phyloP scores from a whole-genome alignment of 148 eudicot species.

The Heliamphora exappendiculata region DNA sequence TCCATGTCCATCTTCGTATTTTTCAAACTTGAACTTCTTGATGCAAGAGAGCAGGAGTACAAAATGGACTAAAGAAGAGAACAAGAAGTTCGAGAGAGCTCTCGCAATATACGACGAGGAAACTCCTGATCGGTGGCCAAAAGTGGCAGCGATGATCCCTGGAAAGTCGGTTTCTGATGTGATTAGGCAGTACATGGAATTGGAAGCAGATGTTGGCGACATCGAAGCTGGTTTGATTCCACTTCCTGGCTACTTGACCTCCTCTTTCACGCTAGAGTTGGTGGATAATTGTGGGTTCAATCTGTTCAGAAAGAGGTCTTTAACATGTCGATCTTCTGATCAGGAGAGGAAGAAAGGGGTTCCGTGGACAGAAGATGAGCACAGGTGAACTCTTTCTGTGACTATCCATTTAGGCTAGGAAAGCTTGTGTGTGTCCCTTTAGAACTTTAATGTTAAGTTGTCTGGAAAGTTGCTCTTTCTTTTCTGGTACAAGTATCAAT shows the following conservation, averaged over 20 bases:
- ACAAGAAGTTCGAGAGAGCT: slow-evolving; percentile 81
- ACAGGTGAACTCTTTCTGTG: slow-evolving; percentile 39
- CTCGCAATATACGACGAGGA: slow-evolving; percentile 61
- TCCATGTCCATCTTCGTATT: slow-evolving; percentile 31
- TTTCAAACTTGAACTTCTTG: slow-evolving; percentile 28
- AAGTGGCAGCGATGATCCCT: slow-evolving; percentile 67
- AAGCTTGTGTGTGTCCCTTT: background rate
- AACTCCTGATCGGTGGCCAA: slow-evolving; percentile 68
- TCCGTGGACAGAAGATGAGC: slow-evolving; percentile 97
- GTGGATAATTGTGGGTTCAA: slow-evolving; percentile 36
- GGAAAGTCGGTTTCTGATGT: slow-evolving; percentile 76
- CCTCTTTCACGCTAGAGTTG: slow-evolving; percentile 55
- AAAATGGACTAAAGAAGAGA: slow-evolving; percentile 83
- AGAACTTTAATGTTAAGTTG: background rate
- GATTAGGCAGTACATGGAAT: slow-evolving; percentile 47
- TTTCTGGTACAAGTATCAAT: background rate
- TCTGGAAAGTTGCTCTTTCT: background rate
- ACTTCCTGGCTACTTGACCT: slow-evolving; percentile 60
- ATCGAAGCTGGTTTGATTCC: slow-evolving; percentile 89
- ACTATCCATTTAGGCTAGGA: background rate
- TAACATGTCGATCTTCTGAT: slow-evolving; percentile 37
- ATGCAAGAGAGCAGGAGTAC: slow-evolving; percentile 32
- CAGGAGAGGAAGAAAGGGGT: slow-evolving; percentile 90
- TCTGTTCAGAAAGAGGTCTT: slow-evolving; percentile 28
- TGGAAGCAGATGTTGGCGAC: slow-evolving; percentile 67